phyloP scores from a whole-genome alignment of 1,284 basidiomycete species.

The Melanopsichium pennsylvanicum region DNA sequence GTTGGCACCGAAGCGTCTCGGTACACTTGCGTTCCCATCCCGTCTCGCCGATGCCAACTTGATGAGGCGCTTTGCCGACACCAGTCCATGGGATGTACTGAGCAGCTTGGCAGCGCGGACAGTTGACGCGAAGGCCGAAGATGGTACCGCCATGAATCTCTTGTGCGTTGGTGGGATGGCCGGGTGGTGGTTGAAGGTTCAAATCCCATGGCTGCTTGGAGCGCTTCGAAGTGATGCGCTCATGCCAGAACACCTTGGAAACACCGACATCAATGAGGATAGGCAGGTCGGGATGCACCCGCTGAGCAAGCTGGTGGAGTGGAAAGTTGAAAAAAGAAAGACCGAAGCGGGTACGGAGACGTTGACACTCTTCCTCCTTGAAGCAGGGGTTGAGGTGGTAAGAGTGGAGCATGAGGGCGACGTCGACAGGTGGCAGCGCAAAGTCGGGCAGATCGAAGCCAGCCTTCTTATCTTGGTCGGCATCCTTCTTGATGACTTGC shows the following conservation, averaged over 20 bases:
- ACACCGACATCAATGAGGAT: constrained; percentile 29
- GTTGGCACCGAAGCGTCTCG: not conserved
- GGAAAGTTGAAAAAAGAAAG: constrained; percentile 32
- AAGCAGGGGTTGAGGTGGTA: constrained; percentile 45
- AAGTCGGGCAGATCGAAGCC: constrained; percentile 25
- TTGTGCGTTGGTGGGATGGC: constrained; percentile 28
- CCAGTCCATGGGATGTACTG: constrained; percentile 42
- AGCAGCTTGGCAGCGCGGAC: constrained; percentile 17
- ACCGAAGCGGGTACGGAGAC: constrained; percentile 11
- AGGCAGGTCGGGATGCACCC: constrained; percentile 27
- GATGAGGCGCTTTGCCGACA: constrained; percentile 18
- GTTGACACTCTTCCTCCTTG: constrained; percentile 30
- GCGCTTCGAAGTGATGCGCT: constrained; percentile 9
- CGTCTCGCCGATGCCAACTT: constrained; percentile 27
- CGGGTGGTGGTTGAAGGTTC: constrained; percentile 33
- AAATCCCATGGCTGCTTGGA: constrained; percentile 41
- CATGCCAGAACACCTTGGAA: constrained; percentile 18
- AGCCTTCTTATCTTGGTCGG: not conserved
- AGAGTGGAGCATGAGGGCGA: constrained; percentile 50
- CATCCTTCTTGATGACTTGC: not conserved
- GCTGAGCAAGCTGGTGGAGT: constrained; percentile 24
- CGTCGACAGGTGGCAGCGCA: constrained; percentile 51
- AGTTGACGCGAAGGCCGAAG: constrained; percentile 35
- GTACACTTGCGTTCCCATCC: constrained; percentile 32
- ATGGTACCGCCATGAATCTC: constrained; percentile 31